Percentiles rank a stretch among this genome's conserved stretches.
Conservation (phyloP, 2,329 filamentous ascomycete species). For the Nigrospora osmanthi region DNA sequence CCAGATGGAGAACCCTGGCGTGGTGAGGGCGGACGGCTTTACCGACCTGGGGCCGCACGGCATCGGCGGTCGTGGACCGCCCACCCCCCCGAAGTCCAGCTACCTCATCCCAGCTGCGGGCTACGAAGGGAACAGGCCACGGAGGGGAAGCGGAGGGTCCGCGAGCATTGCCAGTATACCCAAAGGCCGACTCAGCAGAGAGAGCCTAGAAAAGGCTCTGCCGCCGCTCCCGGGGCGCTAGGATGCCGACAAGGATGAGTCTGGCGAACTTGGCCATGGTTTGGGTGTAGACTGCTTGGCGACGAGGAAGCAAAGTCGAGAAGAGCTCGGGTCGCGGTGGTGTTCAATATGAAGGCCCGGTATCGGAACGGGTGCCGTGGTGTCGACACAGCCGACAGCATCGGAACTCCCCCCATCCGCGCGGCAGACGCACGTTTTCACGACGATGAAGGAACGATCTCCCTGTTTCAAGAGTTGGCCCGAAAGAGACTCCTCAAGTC, state of each 20-base stretch:
- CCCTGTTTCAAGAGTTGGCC: too few species aligned
- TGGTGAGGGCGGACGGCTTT: conserved; percentile 21
- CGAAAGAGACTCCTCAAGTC: too few species aligned
- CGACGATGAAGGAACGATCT: too few species aligned
- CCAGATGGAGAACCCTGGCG: conserved; percentile 20
- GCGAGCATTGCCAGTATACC: conserved; percentile 22
- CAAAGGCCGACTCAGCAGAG: conserved; percentile 36
- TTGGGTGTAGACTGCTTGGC: neutral
- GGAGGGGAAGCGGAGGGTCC: conserved; percentile 12
- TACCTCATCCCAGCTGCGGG: conserved; percentile 33
- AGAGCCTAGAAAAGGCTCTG: conserved; percentile 53
- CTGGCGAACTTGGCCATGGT: neutral
- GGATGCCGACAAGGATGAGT: conserved; percentile 4
- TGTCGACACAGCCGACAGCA: too few species aligned
- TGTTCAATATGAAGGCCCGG: too few species aligned
- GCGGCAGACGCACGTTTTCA: too few species aligned
- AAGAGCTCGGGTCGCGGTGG: neutral
- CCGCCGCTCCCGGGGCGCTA: conserved; percentile 41
- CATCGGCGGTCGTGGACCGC: conserved; percentile 27
- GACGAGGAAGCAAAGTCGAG: neutral
- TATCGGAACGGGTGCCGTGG: too few species aligned
- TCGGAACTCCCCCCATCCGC: too few species aligned
- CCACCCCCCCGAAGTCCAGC: conserved; percentile 38
- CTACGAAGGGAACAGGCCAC: conserved; percentile 19
- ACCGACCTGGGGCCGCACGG: conserved; percentile 21